Percentiles rank a stretch among this genome's conserved stretches.
Evolutionary conservation across 768 basidiomycete species (phyloP).

Genomic region (Termitomyces sp.): DNA sequence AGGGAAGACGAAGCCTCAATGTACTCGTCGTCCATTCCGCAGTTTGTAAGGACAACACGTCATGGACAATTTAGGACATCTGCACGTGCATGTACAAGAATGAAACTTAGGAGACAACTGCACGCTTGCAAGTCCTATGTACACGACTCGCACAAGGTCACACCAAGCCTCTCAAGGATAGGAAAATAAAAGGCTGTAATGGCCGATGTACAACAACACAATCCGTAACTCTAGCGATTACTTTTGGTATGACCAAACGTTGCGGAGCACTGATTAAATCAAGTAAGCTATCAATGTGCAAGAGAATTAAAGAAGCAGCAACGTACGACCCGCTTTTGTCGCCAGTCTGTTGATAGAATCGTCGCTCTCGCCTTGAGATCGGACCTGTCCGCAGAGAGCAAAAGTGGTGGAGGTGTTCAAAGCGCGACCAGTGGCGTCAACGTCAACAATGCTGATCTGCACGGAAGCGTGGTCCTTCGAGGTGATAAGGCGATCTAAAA

Average conservation of each 20-base stretch:
- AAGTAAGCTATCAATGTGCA: background rate
- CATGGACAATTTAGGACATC: constrained; percentile 4
- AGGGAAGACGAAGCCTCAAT: constrained; percentile 27
- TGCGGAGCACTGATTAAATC: constrained; percentile 73
- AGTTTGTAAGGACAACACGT: constrained; percentile 6
- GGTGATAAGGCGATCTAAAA: constrained; percentile 90
- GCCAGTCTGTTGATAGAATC: constrained; percentile 96
- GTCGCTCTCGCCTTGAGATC: constrained; percentile 94
- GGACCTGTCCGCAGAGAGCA: constrained; percentile 90
- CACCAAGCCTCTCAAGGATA: background rate
- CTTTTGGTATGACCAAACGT: constrained; percentile 96
- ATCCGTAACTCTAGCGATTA: constrained; percentile 35
- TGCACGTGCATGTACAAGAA: constrained; percentile 4
- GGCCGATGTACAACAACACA: constrained; percentile 11
- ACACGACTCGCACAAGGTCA: background rate
- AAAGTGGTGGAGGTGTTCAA: constrained; percentile 81
- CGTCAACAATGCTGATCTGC: constrained; percentile 92
- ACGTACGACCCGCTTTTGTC: constrained; percentile 91
- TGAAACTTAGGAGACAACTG: background rate
- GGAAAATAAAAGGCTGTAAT: constrained; percentile 6
- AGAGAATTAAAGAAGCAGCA: background rate
- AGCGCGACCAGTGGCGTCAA: constrained; percentile 85
- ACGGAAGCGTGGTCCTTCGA: constrained; percentile 99
- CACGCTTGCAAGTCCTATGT: background rate
- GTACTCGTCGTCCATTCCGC: constrained; percentile 16